These are phyloP conservation scores for Calonectria ilicicola DNA, from an alignment of 2,329 filamentous ascomycete species.

Conservation along the genomic window DNA sequence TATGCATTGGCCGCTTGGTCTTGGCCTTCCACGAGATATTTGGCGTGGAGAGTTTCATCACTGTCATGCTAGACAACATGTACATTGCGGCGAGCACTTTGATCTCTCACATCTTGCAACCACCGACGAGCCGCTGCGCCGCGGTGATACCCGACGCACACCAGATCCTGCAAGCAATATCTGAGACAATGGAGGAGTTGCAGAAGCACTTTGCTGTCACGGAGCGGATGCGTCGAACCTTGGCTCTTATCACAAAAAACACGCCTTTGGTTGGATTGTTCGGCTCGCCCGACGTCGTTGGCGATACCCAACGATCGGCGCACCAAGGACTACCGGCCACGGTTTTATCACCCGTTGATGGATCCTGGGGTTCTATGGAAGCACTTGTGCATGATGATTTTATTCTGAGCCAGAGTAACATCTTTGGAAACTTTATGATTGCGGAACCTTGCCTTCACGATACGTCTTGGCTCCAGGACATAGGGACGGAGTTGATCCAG, in stretches of 20 bases:
- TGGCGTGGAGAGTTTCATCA: slow-evolving; percentile 7
- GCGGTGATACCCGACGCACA: not conserved
- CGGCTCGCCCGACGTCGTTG: not conserved
- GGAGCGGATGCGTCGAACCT: not conserved
- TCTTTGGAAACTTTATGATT: not conserved
- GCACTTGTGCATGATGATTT: slow-evolving; percentile 6
- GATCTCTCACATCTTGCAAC: not conserved
- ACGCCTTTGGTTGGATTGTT: not conserved
- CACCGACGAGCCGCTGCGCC: not conserved
- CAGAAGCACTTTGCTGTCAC: not conserved
- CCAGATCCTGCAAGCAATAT: not conserved
- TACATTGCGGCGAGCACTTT: slow-evolving; percentile 7
- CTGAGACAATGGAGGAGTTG: not conserved
- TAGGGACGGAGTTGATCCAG: no score
- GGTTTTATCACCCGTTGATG: not conserved
- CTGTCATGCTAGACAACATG: slow-evolving; percentile 15
- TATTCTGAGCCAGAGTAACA: not conserved
- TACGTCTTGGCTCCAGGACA: no score
- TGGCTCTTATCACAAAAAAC: not conserved
- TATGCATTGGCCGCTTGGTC: not conserved
- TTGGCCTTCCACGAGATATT: slow-evolving; percentile 1
- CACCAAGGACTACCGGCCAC: not conserved
- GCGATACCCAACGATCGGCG: no score
- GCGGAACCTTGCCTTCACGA: no score
- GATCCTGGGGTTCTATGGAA: slow-evolving; percentile 11